Conservation (phyloP, 768 basidiomycete species). For the Lyophyllum decastes region DNA sequence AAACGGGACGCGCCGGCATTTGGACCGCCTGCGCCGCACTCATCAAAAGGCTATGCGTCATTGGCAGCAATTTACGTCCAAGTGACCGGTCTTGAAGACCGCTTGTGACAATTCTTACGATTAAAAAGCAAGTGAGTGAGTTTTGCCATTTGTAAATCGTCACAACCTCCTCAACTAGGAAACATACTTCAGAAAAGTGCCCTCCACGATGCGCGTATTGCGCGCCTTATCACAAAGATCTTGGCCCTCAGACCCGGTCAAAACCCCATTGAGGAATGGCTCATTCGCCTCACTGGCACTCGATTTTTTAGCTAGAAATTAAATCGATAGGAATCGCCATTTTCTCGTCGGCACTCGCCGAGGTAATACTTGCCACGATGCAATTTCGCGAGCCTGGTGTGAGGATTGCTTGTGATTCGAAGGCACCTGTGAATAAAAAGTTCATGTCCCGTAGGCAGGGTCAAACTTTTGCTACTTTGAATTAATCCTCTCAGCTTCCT, state of each 20-base stretch:
- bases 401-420: background rate
- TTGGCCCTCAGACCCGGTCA: too few species aligned
- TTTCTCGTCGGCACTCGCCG: too few species aligned
- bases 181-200: conserved; percentile 2
- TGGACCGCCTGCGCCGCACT: background rate
- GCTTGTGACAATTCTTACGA: background rate
- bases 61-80: background rate
- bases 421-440: too few species aligned
- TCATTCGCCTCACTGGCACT: too few species aligned
- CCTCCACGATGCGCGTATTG: background rate
- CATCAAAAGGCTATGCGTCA: background rate
- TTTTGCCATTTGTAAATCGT: conserved; percentile 11
- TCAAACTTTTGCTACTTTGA: too few species aligned
- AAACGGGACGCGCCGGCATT: background rate
- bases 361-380: too few species aligned
- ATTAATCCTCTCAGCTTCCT: too few species aligned
- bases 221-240: background rate
- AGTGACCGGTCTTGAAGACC: background rate
- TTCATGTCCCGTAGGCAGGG: too few species aligned
- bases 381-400: too few species aligned
- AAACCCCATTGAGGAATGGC: too few species aligned
- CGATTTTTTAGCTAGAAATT: too few species aligned
- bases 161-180: background rate
- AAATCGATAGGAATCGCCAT: too few species aligned
- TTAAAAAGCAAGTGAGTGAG: background rate